Evolutionary conservation across 2,329 filamentous ascomycete genomes (phyloP).

Genomic region (Xylaria sp.): DNA sequence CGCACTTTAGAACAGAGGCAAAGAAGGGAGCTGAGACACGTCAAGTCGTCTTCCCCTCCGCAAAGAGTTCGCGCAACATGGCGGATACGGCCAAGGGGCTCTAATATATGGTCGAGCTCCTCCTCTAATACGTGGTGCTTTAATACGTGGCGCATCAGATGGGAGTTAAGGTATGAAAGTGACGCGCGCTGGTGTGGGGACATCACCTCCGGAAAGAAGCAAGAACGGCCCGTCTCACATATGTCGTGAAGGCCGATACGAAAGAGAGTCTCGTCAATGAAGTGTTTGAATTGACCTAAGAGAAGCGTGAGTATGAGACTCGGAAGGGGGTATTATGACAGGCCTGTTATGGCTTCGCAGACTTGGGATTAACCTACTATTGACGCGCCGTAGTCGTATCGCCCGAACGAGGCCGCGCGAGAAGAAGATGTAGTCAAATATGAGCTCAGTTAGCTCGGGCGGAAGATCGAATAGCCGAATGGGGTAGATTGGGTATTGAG

Average conservation of each 20-base stretch:
- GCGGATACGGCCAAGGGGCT: background rate
- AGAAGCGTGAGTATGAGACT: background rate
- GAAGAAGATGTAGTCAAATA: no score
- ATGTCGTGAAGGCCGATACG: background rate
- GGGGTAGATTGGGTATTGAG: no score
- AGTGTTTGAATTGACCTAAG: background rate
- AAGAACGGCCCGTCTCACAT: no score
- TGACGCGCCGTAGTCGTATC: no score
- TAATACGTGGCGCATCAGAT: background rate
- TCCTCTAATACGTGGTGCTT: background rate
- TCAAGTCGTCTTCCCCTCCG: background rate
- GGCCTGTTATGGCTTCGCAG: background rate
- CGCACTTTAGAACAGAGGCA: background rate
- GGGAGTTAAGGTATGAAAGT: background rate
- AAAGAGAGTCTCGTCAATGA: background rate
- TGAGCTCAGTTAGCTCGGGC: no score
- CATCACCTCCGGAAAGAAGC: no score
- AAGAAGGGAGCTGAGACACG: background rate
- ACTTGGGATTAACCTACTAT: background rate
- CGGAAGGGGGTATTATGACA: background rate
- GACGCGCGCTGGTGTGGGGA: no score
- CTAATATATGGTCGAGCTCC: no score
- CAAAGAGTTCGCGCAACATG: background rate
- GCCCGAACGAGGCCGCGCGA: no score
- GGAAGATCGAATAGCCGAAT: no score